Conservation (phyloP, 1,284 basidiomycete species). For the Coriolopsis trogii region DNA sequence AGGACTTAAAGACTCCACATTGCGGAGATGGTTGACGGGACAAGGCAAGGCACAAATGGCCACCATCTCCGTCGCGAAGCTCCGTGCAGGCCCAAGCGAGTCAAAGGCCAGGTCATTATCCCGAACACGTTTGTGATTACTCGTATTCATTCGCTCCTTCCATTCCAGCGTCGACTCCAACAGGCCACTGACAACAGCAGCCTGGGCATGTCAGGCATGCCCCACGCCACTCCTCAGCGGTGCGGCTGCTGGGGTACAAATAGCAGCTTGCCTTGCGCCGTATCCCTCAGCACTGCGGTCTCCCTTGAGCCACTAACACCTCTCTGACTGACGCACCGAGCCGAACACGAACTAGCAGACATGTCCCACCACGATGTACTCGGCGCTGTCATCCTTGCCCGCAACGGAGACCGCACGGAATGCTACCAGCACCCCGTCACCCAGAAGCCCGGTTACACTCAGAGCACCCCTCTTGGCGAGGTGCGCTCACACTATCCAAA, state of each 20-base stretch:
- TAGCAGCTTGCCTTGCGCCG: not conserved
- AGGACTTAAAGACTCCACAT: not conserved
- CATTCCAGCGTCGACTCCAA: not conserved
- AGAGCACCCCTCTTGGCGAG: slow-evolving; percentile 84
- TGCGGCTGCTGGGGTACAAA: slow-evolving; percentile 9
- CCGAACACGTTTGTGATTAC: slow-evolving; percentile 13
- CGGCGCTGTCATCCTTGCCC: slow-evolving; percentile 80
- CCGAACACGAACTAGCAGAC: slow-evolving; percentile 14
- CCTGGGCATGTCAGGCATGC: slow-evolving; percentile 8
- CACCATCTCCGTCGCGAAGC: slow-evolving; percentile 17
- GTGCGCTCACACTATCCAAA: slow-evolving; percentile 40
- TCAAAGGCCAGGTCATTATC: not conserved
- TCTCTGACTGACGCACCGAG: not conserved
- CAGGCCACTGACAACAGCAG: not conserved
- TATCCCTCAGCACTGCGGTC: slow-evolving; percentile 15
- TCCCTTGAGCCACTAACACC: not conserved
- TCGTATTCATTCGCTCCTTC: not conserved
- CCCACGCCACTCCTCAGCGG: slow-evolving; percentile 6
- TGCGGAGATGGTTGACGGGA: not conserved
- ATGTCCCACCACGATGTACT: slow-evolving; percentile 67
- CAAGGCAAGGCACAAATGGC: slow-evolving; percentile 2
- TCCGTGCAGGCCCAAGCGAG: slow-evolving; percentile 1
- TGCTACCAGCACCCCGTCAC: slow-evolving; percentile 73
- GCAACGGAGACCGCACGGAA: slow-evolving; percentile 80
- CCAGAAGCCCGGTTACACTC: slow-evolving; percentile 72